Conservation (phyloP, 1,284 basidiomycete species). For the Dichomitus squalens region DNA sequence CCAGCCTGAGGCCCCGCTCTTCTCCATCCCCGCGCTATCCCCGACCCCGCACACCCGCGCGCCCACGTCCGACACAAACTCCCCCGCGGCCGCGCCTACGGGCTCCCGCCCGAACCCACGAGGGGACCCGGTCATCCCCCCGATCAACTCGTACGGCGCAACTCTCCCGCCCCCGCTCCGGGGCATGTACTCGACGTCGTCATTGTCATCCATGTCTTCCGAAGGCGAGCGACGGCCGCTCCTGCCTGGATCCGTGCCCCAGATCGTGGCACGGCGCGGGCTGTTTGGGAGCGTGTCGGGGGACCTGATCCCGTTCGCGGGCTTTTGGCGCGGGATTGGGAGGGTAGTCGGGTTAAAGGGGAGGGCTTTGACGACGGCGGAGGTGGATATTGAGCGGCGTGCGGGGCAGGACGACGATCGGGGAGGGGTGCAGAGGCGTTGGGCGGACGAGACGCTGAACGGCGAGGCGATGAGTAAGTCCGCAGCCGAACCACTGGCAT, state of each 20-base stretch:
- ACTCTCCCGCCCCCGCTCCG: slow-evolving; percentile 33
- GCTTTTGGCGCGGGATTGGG: slow-evolving; percentile 11
- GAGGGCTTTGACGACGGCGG: not conserved
- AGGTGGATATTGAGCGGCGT: not conserved
- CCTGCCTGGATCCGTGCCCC: slow-evolving; percentile 23
- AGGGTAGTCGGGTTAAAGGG: slow-evolving; percentile 14
- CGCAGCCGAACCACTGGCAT: too few species aligned
- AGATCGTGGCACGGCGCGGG: slow-evolving; percentile 1
- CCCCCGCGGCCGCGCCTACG: not conserved
- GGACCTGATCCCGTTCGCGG: slow-evolving; percentile 35
- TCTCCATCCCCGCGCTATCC: not conserved
- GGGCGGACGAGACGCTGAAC: slow-evolving; percentile 24
- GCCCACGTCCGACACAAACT: not conserved
- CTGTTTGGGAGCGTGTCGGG: slow-evolving; percentile 26
- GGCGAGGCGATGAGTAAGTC: not conserved
- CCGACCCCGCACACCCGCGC: not conserved
- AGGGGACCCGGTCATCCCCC: slow-evolving; percentile 40
- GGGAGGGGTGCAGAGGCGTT: slow-evolving; percentile 30
- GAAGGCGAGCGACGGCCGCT: slow-evolving; percentile 25
- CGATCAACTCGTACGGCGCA: slow-evolving; percentile 54
- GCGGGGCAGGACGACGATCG: not conserved
- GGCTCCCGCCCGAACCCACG: not conserved
- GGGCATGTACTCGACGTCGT: slow-evolving; percentile 6
- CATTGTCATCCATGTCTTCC: slow-evolving; percentile 10
- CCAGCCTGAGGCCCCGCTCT: slow-evolving; percentile 6